phyloP scores from a whole-genome alignment of 2,329 filamentous ascomycete species.

The Neopestalotiopsis clavispora region DNA sequence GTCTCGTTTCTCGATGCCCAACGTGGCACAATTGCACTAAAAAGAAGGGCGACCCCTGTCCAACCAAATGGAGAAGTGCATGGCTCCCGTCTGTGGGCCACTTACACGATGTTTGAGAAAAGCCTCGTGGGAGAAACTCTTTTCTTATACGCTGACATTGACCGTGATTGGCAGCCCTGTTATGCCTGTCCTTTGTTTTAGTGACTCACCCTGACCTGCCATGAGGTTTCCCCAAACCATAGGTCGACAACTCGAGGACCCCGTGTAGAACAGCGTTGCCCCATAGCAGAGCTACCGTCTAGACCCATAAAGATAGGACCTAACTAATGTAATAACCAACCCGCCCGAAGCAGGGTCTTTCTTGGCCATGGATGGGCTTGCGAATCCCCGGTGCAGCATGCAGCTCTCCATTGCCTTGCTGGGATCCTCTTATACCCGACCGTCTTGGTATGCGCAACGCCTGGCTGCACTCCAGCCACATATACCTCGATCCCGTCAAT shows the following conservation, averaged over 20 bases:
- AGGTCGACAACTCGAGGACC: slow-evolving; percentile 29
- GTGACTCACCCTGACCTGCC: slow-evolving; percentile 32
- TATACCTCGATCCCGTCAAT: slow-evolving; percentile 22
- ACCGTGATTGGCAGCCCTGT: slow-evolving; percentile 36
- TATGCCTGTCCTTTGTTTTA: not conserved
- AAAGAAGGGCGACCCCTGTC: not conserved
- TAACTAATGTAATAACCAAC: slow-evolving; percentile 18
- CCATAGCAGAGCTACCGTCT: slow-evolving; percentile 23
- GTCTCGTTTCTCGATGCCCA: slow-evolving; percentile 33
- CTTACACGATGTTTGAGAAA: not conserved
- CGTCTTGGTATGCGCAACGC: slow-evolving; percentile 2
- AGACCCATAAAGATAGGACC: slow-evolving; percentile 17
- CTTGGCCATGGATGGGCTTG: not conserved
- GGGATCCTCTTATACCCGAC: slow-evolving; percentile 16
- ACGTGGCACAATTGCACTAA: slow-evolving; percentile 25
- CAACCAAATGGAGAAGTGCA: slow-evolving; percentile 14
- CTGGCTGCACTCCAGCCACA: slow-evolving; percentile 24
- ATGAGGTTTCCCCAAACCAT: slow-evolving; percentile 1
- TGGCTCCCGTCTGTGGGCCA: slow-evolving; percentile 12
- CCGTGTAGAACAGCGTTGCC: slow-evolving; percentile 16
- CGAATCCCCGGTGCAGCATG: slow-evolving; percentile 13
- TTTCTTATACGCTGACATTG: slow-evolving; percentile 30
- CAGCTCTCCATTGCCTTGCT: slow-evolving; percentile 2
- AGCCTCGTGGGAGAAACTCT: slow-evolving; percentile 19
- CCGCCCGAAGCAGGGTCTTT: slow-evolving; percentile 9